A percentile compares a stretch with the other conserved stretches of the same genome.
phyloP scores from a whole-genome alignment of 2,329 filamentous ascomycete genomes.

The Pseudogymnoascus sp. region DNA sequence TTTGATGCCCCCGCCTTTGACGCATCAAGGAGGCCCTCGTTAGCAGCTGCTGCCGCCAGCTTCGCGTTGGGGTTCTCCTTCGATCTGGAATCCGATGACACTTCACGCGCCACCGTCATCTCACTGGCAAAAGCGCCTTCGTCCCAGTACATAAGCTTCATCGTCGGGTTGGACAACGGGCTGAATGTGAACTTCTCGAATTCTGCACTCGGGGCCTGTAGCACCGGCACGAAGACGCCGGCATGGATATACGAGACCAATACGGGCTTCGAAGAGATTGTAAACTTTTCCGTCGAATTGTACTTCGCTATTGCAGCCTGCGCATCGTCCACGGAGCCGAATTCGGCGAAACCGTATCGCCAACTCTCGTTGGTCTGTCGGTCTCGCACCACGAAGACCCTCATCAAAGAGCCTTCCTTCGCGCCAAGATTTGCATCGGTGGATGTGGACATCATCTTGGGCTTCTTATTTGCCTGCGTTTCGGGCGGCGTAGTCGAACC shows the following conservation, averaged over 20 bases:
- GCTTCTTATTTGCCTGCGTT: constrained; percentile 31
- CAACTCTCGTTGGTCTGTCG: constrained; percentile 62
- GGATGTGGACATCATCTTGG: constrained; percentile 44
- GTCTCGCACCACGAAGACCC: constrained; percentile 70
- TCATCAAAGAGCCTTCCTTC: constrained; percentile 62
- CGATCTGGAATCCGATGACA: constrained; percentile 23
- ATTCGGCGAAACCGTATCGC: constrained; percentile 79
- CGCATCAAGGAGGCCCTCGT: constrained; percentile 28
- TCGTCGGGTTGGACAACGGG: constrained; percentile 57
- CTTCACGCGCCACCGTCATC: constrained; percentile 46
- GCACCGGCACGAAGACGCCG: constrained; percentile 73
- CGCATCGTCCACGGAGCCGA: constrained; percentile 67
- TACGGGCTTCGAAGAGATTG: constrained; percentile 65
- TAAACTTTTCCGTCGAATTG: constrained; percentile 65
- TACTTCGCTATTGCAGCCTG: constrained; percentile 65
- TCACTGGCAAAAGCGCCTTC: constrained; percentile 63
- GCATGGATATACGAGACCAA: constrained; percentile 69
- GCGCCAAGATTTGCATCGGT: constrained; percentile 52
- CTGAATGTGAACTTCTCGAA: constrained; percentile 59
- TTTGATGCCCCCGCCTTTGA: constrained; percentile 34
- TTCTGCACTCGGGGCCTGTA: constrained; percentile 46
- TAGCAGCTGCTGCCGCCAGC: constrained; percentile 32
- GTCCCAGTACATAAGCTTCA: constrained; percentile 71
- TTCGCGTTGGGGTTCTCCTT: constrained; percentile 28
- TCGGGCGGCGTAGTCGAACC: constrained; percentile 27